Base-by-base conservation (phyloP, 805 yeast species). In the Peterozyma toletana region DNA sequence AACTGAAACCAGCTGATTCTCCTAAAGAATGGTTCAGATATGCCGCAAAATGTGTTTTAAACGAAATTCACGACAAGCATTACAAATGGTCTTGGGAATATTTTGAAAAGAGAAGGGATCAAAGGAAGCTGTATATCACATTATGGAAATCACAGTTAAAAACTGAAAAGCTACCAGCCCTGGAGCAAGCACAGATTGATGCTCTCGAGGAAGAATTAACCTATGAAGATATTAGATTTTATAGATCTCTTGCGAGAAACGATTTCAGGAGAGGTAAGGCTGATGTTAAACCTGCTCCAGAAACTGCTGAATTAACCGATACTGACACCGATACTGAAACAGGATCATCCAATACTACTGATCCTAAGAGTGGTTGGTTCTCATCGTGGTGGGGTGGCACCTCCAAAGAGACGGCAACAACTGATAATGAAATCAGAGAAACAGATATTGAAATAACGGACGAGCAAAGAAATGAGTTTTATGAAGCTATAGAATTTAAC, bases 401-500 rank as follows among this genome's bases (percentile, higher is more conserved):
- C 3, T 13, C 42, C 35, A 17, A 41, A 42, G 27, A 21, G 27
- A 21, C 27, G 7, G 50, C 49, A 14, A 38, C 52, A 3, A 39
- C 59, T 2, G 47, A 56, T 2, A 54, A 57, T 3, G 54, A 54
- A 2, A 47, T 52, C 1, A 63, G 64, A 6, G 67, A 69, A 3
- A 58, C 66, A 9, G 65, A 70, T 2, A 58, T 80, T 27, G 67
- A 69, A 6, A 75, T 93, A 59, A 78, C 93, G 0, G 96, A 87
- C 11, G 96, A 89, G 51, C 96, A 93, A 56, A 73, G 86, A 49
- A 74, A 87, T 56, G 99, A 95, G 47, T 68, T 93, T 16, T 90
- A 88, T 56, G 95, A 87, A 48, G 95, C 97, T 0, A 90, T 93
- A 50, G 99, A 90, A 49, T 90, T 82, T 52, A 86, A 90, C 52